phyloP scores from a whole-genome alignment of 176 grass and related monocot genomes.

The Lolium rigidum region DNA sequence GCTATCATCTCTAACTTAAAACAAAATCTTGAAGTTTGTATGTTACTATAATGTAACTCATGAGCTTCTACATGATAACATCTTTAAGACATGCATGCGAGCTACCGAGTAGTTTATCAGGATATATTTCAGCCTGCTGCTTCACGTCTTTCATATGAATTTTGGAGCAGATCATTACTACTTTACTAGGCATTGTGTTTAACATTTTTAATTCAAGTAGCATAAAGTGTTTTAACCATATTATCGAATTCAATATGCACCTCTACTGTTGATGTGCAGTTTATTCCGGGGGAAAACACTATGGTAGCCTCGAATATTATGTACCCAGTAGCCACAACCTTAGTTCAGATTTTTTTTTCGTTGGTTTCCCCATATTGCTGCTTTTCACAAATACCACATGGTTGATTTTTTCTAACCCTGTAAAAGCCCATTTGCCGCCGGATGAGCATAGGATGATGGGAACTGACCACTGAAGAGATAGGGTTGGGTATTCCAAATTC shows the following conservation, averaged over 20 bases:
- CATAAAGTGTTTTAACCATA: neutral
- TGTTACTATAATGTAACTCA: neutral
- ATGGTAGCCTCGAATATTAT: neutral
- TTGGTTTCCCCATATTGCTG: too few relatives aligned
- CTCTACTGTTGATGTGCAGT: neutral
- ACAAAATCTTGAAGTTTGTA: neutral
- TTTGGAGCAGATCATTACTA: conserved; percentile 34
- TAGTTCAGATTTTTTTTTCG: too few relatives aligned
- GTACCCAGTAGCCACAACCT: too few relatives aligned
- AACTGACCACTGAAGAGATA: too few relatives aligned
- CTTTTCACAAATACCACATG: too few relatives aligned
- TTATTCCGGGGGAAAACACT: neutral
- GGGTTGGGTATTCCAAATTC: too few relatives aligned
- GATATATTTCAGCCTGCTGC: conserved; percentile 20
- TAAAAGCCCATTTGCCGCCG: too few relatives aligned
- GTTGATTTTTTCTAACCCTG: too few relatives aligned
- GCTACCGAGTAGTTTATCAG: neutral
- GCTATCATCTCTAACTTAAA: neutral
- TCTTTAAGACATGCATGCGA: too few relatives aligned
- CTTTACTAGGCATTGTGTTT: conserved; percentile 32
- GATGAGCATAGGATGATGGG: too few relatives aligned
- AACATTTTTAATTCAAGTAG: neutral
- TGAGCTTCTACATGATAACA: neutral
- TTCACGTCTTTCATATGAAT: conserved; percentile 40
- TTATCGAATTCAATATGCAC: neutral